Evolutionary conservation across 2,329 filamentous ascomycete genomes (phyloP).

Genomic region (Pyrenophora teres): DNA sequence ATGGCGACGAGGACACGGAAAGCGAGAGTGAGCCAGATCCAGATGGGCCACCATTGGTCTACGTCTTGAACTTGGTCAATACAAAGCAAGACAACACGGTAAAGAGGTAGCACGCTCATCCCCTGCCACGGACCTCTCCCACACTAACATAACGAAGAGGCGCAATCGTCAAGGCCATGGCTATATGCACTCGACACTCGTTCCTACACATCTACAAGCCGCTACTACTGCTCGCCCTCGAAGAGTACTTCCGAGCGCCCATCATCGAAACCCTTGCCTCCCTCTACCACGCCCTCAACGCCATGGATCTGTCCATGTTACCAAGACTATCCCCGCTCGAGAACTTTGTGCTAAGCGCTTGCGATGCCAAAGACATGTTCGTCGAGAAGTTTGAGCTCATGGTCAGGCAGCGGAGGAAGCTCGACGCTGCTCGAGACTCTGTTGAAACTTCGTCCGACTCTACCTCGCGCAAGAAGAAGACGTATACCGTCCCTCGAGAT

Average conservation of each 20-base stretch:
- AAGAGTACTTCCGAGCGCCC: slow-evolving; percentile 95
- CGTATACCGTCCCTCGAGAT: slow-evolving; percentile 82
- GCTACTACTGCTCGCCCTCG: slow-evolving; percentile 83
- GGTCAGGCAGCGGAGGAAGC: slow-evolving; percentile 78
- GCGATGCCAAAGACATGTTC: slow-evolving; percentile 94
- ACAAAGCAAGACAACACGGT: slow-evolving; percentile 95
- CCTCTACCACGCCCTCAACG: slow-evolving; percentile 90
- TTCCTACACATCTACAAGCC: slow-evolving; percentile 99
- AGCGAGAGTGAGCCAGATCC: slow-evolving; percentile 60
- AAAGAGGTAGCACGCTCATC: slow-evolving; percentile 60
- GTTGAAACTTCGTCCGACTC: slow-evolving; percentile 45
- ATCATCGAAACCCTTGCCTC: slow-evolving; percentile 84
- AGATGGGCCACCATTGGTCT: slow-evolving; percentile 90
- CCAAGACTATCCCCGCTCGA: slow-evolving; percentile 83
- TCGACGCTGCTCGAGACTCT: slow-evolving; percentile 56
- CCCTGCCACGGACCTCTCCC: not conserved
- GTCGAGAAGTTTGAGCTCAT: slow-evolving; percentile 97
- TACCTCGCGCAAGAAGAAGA: slow-evolving; percentile 55
- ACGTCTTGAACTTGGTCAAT: slow-evolving; percentile 96
- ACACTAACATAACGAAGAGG: slow-evolving; percentile 61
- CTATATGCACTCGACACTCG: slow-evolving; percentile 95
- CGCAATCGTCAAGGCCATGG: slow-evolving; percentile 96
- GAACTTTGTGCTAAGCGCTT: slow-evolving; percentile 82
- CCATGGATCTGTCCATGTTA: slow-evolving; percentile 95
- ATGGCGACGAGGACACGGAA: slow-evolving; percentile 58